Evolutionary conservation across 805 yeast species (phyloP).

Genomic region (Kregervanrija pseudodelftensis): DNA sequence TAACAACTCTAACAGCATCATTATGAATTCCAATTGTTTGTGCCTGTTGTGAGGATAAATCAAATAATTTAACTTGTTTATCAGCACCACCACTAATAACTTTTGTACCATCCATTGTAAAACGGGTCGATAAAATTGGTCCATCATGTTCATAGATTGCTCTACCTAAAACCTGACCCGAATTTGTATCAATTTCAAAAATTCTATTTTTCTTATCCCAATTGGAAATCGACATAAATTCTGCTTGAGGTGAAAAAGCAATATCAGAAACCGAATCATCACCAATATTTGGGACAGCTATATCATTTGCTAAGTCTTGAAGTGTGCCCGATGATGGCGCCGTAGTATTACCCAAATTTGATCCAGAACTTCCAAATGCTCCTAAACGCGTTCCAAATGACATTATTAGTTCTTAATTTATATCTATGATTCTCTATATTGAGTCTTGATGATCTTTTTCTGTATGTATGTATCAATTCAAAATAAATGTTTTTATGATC

Average conservation of each 20-base stretch:
- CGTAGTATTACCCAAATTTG: constrained; percentile 10
- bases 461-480: too few species aligned
- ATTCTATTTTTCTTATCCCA: constrained; percentile 96
- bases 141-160: constrained; percentile 87
- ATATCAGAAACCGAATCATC: constrained; percentile 84
- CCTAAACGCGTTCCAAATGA: constrained; percentile 26
- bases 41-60: constrained; percentile 72
- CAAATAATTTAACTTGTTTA: constrained; percentile 78
- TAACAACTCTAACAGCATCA: constrained; percentile 66
- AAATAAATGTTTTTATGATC: too few species aligned
- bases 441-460: neutral
- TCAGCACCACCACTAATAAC: constrained; percentile 89
- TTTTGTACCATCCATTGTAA: constrained; percentile 83
- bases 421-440: neutral
- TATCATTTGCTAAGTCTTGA: constrained; percentile 63
- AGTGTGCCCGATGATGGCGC: constrained; percentile 39
- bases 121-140: constrained; percentile 75
- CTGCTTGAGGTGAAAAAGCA: constrained; percentile 81
- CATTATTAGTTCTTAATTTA: constrained; percentile 10
- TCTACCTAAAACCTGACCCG: constrained; percentile 78
- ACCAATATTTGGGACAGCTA: constrained; percentile 71
- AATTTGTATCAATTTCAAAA: constrained; percentile 69
- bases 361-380: constrained; percentile 13
- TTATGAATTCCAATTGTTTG: constrained; percentile 84
- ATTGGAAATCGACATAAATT: constrained; percentile 70